A percentile compares a stretch with the other conserved stretches of the same genome.
These are phyloP conservation scores for Amoebophrya sp. DNA, from an alignment of 169 alveolate species.

Conservation along the genomic window DNA sequence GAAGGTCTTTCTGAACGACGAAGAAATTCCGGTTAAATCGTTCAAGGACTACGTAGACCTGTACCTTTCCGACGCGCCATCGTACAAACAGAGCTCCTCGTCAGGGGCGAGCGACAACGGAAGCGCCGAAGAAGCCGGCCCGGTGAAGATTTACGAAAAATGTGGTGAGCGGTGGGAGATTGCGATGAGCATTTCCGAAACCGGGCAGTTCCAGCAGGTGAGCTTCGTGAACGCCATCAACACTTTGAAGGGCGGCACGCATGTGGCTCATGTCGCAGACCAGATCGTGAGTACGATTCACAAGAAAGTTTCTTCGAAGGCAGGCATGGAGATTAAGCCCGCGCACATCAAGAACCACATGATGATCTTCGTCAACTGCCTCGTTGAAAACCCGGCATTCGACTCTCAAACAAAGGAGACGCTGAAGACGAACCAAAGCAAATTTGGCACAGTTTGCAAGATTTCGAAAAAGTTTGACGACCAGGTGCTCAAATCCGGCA, in stretches of 20 bases:
- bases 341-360: slow-evolving; percentile 79
- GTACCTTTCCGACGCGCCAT: slow-evolving; percentile 51
- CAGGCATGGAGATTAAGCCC: slow-evolving; percentile 83
- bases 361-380: slow-evolving; percentile 93
- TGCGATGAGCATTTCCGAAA: slow-evolving; percentile 45
- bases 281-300: slow-evolving; percentile 81
- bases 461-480: slow-evolving; percentile 75
- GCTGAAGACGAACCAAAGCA: slow-evolving; percentile 61
- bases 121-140: not conserved
- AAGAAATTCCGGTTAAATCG: slow-evolving; percentile 69
- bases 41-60: slow-evolving; percentile 88
- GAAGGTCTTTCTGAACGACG: slow-evolving; percentile 84
- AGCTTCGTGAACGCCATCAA: slow-evolving; percentile 97
- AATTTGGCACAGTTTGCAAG: slow-evolving; percentile 79
- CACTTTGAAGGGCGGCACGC: slow-evolving; percentile 99
- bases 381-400: slow-evolving; percentile 96
- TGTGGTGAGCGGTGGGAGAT: slow-evolving; percentile 52
- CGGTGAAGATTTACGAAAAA: slow-evolving; percentile 37
- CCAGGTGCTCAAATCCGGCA: slow-evolving; percentile 69
- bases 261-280: slow-evolving; percentile 91
- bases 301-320: slow-evolving; percentile 73
- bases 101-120: not conserved
- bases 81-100: not conserved
- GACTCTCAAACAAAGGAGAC: slow-evolving; percentile 94
- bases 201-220: slow-evolving; percentile 62